Evolutionary conservation across 2,329 filamentous ascomycete genomes (phyloP).

Genomic region (Colletotrichum magnum): DNA sequence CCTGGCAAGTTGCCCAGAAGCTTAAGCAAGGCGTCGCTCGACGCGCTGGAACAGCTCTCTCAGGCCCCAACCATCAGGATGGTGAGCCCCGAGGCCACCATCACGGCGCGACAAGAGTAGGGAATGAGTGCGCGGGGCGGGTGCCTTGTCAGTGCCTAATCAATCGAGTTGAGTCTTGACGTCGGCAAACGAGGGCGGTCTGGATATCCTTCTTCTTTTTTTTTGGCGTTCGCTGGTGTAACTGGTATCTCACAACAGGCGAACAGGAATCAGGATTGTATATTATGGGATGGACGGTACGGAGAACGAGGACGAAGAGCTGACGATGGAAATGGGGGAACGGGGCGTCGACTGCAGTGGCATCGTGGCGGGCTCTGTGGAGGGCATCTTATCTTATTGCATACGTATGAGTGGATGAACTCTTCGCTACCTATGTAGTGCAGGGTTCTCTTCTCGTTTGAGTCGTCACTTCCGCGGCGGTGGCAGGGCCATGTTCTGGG

Average conservation of each 20-base stretch:
- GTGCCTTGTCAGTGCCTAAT: slow-evolving; percentile 1
- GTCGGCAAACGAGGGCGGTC: slow-evolving; percentile 38
- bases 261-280: slow-evolving; percentile 36
- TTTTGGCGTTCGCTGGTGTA: slow-evolving; percentile 38
- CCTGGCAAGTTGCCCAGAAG: slow-evolving; percentile 29
- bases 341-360: not conserved
- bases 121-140: not conserved
- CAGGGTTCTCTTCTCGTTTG: slow-evolving; percentile 3
- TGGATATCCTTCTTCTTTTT: slow-evolving; percentile 15
- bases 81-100: slow-evolving; percentile 37
- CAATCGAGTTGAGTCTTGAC: slow-evolving; percentile 27
- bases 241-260: slow-evolving; percentile 39
- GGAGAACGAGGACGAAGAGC: slow-evolving; percentile 14
- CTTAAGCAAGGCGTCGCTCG: slow-evolving; percentile 40
- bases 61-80: slow-evolving; percentile 37
- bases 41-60: slow-evolving; percentile 39
- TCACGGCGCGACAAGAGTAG: slow-evolving; percentile 38
- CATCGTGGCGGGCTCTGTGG: not conserved
- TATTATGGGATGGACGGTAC: slow-evolving; percentile 28
- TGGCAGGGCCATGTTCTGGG: slow-evolving; percentile 6
- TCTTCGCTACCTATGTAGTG: slow-evolving; percentile 1
- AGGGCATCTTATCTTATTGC: slow-evolving; percentile 26
- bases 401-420: slow-evolving; percentile 11
- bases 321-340: slow-evolving; percentile 10
- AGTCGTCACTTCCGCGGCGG: slow-evolving; percentile 12